Base-by-base conservation (phyloP, 208 protist genomes). In the Angomonas deanei region DNA sequence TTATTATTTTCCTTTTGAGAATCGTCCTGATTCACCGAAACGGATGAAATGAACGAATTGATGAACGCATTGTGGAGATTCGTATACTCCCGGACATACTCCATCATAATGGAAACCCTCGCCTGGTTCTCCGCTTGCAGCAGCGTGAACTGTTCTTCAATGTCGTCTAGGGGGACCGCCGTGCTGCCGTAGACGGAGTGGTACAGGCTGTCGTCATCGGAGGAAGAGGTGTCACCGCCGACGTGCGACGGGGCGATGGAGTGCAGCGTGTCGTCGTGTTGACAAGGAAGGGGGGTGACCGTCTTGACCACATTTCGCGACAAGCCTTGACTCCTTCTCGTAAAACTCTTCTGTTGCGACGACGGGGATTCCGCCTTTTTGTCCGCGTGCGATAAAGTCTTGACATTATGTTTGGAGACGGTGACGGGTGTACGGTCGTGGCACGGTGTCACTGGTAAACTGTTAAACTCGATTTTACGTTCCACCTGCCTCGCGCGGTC, bases 191-290 rank as follows among this genome's bases (percentile, higher is more conserved):
- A 68, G 2, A 69, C 31, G 21, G 32, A 21, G 11, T 71, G 72
- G 17, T 73, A 53, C 61, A 69, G 74, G 8, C 66, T 69, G 52
- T 74, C 66, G 56, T 78, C 70, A 0, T 77, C 68, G 31, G 67
- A 69, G 8, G 82, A 66, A 3, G 53, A 47, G 26, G 64, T 54
- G 3, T 68, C 73, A 8, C 42, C 73, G 19, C 74, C 71, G n/a
- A 62, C 64, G 57, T 56, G 27, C 17, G 71, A 68, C 24, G 56
- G 59, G 46, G 55, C 62, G 33, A 52, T 68, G 31, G 66, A 42
- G 13, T 84, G 68, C 36, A 42, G 36, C 11, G 36, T 42, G 36
- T n/a, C 8, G 36, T 42, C 36, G 36, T 42, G 36, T 42, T 15
- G 36, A 8, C 8, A 15, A 15, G 36, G 15, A 8, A 8, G 36